Evolutionary conservation across 139 green algal species (phyloP).

Genomic region (Chlamydomonas schloesseri): DNA sequence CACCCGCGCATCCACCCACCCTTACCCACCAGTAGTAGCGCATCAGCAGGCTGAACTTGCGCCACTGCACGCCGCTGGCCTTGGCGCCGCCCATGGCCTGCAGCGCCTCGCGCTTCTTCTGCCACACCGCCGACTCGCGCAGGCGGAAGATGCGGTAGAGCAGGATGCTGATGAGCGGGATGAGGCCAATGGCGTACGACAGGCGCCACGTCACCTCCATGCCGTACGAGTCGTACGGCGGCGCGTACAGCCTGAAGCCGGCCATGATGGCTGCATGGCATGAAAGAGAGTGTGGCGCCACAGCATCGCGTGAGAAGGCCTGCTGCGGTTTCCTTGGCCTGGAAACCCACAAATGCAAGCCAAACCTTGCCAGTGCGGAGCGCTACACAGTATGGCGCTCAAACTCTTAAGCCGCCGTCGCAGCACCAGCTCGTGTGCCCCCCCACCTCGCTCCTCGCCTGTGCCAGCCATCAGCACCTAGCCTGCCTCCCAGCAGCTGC

Average conservation of each 20-base stretch:
- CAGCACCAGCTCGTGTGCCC: no score
- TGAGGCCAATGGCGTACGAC: conserved; percentile 30
- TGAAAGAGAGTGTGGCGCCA: no score
- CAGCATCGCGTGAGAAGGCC: no score
- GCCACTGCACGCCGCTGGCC: neutral
- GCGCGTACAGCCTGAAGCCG: neutral
- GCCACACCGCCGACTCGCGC: neutral
- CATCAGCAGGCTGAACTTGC: conserved; percentile 12
- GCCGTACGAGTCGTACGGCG: neutral
- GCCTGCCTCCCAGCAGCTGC: no score
- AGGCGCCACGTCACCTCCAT: conserved; percentile 29
- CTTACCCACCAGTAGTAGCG: neutral
- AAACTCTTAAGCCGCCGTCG: no score
- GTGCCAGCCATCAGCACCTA: no score
- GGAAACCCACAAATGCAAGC: no score
- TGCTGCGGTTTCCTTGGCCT: no score
- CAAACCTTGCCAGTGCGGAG: no score
- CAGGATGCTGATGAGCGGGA: conserved; percentile 20
- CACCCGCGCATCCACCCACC: no score
- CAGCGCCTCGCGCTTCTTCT: neutral
- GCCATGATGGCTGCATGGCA: conserved; percentile 23
- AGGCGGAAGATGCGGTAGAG: conserved; percentile 17
- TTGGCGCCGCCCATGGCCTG: neutral
- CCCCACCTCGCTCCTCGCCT: no score
- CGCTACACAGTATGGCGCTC: no score